Evolutionary conservation across 2,329 filamentous ascomycete species (phyloP).

Genomic region (Chalaropsis ovoidea): DNA sequence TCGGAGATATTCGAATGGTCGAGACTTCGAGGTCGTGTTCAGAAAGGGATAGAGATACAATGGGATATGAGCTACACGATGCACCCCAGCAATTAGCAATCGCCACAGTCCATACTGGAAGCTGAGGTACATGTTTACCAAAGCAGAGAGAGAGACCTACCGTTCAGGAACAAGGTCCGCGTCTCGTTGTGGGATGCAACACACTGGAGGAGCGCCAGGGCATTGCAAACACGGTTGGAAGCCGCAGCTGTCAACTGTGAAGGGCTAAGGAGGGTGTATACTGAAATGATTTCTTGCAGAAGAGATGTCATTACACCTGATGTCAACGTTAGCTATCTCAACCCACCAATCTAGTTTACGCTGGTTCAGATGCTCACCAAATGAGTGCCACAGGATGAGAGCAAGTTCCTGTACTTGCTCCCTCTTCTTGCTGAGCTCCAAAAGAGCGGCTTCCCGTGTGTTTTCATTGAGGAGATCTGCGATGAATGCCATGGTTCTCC

Average conservation of each 20-base stretch:
- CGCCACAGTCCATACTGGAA: background rate
- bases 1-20: constrained; percentile 93
- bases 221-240: constrained; percentile 94
- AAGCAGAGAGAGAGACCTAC: constrained; percentile 40
- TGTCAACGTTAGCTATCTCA: background rate
- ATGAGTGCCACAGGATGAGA: constrained; percentile 95
- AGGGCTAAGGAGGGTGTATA: constrained; percentile 92
- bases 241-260: constrained; percentile 96
- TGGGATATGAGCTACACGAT: constrained; percentile 72
- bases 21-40: constrained; percentile 95
- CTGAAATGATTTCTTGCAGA: constrained; percentile 95
- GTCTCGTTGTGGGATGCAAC: constrained; percentile 97
- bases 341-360: background rate
- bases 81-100: background rate
- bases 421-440: constrained; percentile 96
- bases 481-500: constrained; percentile 84
- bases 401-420: constrained; percentile 96
- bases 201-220: constrained; percentile 87
- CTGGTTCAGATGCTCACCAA: constrained; percentile 47
- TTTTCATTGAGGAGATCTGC: constrained; percentile 80
- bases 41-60: constrained; percentile 96
- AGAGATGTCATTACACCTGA: constrained; percentile 95
- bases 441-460: constrained; percentile 77
- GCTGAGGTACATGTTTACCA: background rate
- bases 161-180: constrained; percentile 81